Evolutionary conservation across 129 eudicot species (phyloP).

Genomic region (Mikania micrantha): DNA sequence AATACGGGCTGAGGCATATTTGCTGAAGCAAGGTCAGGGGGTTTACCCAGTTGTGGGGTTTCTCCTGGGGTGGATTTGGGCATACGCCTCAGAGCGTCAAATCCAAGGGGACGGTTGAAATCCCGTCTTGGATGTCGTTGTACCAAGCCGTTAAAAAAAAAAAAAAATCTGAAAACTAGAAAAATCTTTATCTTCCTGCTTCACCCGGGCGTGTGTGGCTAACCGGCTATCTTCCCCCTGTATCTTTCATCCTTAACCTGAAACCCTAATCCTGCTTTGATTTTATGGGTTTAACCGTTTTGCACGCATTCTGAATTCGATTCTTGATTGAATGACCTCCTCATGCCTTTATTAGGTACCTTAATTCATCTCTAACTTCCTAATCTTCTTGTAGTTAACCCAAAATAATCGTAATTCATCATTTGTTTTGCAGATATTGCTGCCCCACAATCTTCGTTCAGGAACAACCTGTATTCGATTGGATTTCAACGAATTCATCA

Average conservation of each 20-base stretch:
- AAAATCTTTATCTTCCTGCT: slow-evolving; percentile 19
- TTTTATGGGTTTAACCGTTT: not conserved
- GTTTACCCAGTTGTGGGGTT: too few species aligned
- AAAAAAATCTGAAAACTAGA: too few species aligned
- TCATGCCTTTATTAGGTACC: slow-evolving; percentile 82
- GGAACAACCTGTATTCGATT: slow-evolving; percentile 26
- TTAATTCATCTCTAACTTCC: not conserved
- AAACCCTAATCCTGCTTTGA: slow-evolving; percentile 11
- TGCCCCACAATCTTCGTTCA: slow-evolving; percentile 52
- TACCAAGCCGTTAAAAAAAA: too few species aligned
- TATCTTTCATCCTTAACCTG: not conserved
- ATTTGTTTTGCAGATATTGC: slow-evolving; percentile 53
- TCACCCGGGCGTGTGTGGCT: not conserved
- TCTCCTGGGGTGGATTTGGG: too few species aligned
- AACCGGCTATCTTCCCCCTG: slow-evolving; percentile 10
- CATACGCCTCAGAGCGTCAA: too few species aligned
- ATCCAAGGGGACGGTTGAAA: too few species aligned
- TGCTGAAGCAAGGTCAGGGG: too few species aligned
- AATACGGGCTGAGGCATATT: too few species aligned
- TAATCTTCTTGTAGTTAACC: not conserved
- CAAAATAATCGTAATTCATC: not conserved
- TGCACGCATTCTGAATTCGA: slow-evolving; percentile 3
- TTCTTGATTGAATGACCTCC: slow-evolving; percentile 45
- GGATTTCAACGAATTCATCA: slow-evolving; percentile 33
- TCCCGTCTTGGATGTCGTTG: too few species aligned